Percentiles rank a stretch among this genome's conserved stretches.
These are phyloP conservation scores for Gossypium raimondii DNA, from an alignment of 345 rosid species.

Conservation along the genomic window DNA sequence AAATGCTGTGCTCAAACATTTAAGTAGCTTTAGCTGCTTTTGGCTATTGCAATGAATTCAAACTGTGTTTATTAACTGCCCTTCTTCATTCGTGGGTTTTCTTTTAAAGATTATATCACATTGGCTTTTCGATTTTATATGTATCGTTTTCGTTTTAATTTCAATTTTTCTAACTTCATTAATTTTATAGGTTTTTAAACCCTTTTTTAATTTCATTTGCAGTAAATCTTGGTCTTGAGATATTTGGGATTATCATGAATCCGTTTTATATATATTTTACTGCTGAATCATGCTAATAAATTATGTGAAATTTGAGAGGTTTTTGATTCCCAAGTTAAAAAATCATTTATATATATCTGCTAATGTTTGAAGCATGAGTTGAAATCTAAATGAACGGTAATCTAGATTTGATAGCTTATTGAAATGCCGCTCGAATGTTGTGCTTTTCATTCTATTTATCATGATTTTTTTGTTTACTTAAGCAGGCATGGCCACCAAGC, in stretches of 20 bases:
- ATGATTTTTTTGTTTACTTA: neutral
- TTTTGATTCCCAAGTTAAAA: neutral
- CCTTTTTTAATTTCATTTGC: neutral
- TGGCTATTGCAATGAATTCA: neutral
- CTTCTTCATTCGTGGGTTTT: neutral
- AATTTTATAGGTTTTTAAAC: neutral
- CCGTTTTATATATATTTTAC: neutral
- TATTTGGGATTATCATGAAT: neutral
- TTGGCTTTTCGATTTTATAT: neutral
- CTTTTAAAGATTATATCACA: neutral
- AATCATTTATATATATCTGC: neutral
- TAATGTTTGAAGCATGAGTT: neutral
- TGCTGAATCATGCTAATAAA: neutral
- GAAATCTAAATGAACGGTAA: too few relatives aligned
- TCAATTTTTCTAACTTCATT: too few relatives aligned
- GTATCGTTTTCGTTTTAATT: neutral
- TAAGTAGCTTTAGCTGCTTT: neutral
- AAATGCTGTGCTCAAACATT: neutral
- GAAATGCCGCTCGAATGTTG: neutral
- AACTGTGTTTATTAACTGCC: neutral
- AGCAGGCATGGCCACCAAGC: constrained; percentile 53
- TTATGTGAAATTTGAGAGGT: neutral
- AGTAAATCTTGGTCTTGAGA: neutral
- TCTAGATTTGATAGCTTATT: neutral
- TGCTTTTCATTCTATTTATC: neutral